Evolutionary conservation across 2,329 filamentous ascomycete species (phyloP), one percentile per base, ranked within the genome.

Genomic region (Sporothrix luriei): DNA sequence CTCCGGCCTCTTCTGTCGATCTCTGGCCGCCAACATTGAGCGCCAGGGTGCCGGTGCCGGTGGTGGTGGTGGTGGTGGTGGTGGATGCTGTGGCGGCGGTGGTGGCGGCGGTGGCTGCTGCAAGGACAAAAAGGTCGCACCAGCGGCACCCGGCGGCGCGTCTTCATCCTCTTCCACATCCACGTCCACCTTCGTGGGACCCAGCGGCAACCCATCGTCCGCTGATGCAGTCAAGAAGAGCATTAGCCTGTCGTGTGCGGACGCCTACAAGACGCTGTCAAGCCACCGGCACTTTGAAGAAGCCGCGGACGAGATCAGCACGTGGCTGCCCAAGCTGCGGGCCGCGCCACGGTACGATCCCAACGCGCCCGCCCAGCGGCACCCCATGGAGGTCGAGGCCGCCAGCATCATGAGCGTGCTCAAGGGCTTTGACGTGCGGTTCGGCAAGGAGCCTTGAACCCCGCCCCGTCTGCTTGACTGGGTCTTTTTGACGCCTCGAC

Each of bases 361-460:
- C 59, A 70, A 70, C 70, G 69, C 74, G 79, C 79, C 77, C 68
- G 78, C 77, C 68, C 79, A 80, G 71, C 82, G 82, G 69, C 84
- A 85, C 54, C 88, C 91, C 0, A 88, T 93, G 75, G 91, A 94
- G 77, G 90, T 94, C 19, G 91, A 94, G 79, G 90, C 91, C 7
- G 91, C 91, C 0, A 93, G 91, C 78, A 92, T 94, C 68, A 93
- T 94, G 91, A 90, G 90, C 54, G 91, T 93, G n/a, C 80, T 94
- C 71, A 91, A 91, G 78, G 89, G 91, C 73, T 94, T 94, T 79
- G 91, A 94, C 75, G 84, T 92, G 65, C 82, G 91, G 68, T 94
- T 94, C 77, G 88, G 88, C n/a, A 76, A 77, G 43, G 57, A 62
- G 29, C 54, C 54, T 10, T 74, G 65, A 72, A 10, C 4, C 49